Evolutionary conservation across 2,329 filamentous ascomycete species (phyloP), one percentile per base, ranked within the genome.

Genomic region (Fusarium sp.): DNA sequence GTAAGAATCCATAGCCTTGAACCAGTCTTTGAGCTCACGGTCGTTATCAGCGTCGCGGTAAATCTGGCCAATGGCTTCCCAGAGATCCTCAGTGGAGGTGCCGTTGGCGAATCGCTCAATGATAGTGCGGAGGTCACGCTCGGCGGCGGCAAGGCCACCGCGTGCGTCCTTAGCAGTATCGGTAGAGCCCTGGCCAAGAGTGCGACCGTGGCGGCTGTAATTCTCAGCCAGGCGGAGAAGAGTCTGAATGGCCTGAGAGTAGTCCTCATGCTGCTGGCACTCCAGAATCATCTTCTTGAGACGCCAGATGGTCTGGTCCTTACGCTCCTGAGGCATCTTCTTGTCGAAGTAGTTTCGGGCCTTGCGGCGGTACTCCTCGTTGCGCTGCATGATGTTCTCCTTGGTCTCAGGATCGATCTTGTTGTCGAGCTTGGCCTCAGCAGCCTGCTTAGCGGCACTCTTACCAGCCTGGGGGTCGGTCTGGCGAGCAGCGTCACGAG

Each of bases 211-310:
- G 54, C 90, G 89, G 69, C 90, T 91, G 79, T 99, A 99, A 76
- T 92, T 90, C 84, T 98, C 95, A 12, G 94, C 95, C 55, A 99
- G 87, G 47, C 90, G 87, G 36, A 99, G 88, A 11, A 99, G 87
- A 7, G 96, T 97, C 78, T 95, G 90, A 73, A 99, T 92, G n/a
- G 96, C 96, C 82, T 93, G 89, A 77, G 95, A 91, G 83, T 98
- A 99, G 79, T 99, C 96, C 66, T 94, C 90, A 80, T 98, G 96
- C 64, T 96, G 94, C 85, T 99, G 96, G 78, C 97, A 95, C 84
- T 99, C 96, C 51, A 98, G 91, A 44, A 99, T 86, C 93, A 98
- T 97, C 90, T 98, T 98, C 91, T 90, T 99, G 75, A 99, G 85
- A 42, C 96, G 93, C 89, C 91, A 98, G 78, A 98, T 92, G 63